Conservation (phyloP, 2,329 filamentous ascomycete genomes). For the Fusarium sp. region DNA sequence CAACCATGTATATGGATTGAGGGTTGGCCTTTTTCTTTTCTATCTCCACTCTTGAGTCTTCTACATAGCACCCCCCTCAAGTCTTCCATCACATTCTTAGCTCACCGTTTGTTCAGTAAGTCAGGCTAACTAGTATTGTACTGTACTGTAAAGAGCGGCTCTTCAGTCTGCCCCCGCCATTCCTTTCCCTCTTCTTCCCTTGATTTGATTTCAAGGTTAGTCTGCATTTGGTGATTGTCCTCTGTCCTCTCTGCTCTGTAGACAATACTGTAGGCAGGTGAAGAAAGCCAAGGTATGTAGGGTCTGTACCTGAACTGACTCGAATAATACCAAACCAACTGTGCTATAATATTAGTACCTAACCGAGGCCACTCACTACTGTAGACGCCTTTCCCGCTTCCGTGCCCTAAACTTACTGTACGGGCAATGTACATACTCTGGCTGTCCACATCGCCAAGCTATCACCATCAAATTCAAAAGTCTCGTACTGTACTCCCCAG, state of each 20-base stretch:
- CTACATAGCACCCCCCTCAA: background rate
- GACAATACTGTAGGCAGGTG: no score
- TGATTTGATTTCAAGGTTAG: background rate
- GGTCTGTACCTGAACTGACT: no score
- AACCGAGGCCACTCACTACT: constrained; percentile 3
- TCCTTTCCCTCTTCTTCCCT: background rate
- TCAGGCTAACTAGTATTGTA: no score
- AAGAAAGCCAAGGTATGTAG: no score
- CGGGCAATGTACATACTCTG: background rate
- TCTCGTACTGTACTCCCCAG: constrained; percentile 17
- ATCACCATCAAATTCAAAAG: constrained; percentile 16
- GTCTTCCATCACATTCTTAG: background rate
- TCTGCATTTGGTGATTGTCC: no score
- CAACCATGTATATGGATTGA: background rate
- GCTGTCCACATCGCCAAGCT: background rate
- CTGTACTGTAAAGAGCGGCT: constrained; percentile 12
- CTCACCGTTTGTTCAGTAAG: constrained; percentile 1
- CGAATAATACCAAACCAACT: no score
- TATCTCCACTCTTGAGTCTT: background rate
- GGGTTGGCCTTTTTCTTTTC: background rate
- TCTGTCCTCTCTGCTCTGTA: no score
- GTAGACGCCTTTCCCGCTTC: constrained; percentile 34
- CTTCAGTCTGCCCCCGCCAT: background rate
- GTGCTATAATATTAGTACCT: background rate
- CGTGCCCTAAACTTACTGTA: background rate